phyloP scores from a whole-genome alignment of 306 rosid species.

The Bauhinia variegata region DNA sequence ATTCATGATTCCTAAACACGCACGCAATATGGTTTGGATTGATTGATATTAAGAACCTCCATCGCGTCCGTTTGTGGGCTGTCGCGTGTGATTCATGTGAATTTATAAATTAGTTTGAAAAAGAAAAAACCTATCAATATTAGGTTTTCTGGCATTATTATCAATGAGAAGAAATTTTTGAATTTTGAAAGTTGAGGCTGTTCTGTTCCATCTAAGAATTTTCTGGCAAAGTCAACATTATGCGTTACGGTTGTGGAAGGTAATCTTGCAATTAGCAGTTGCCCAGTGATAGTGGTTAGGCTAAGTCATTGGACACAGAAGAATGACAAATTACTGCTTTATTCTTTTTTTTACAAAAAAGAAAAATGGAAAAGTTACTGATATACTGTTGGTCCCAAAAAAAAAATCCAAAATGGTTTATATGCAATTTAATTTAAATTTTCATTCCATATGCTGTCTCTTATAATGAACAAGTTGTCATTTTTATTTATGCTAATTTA shows the following conservation, averaged over 20 bases:
- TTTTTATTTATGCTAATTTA: neutral
- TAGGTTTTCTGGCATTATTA: conserved; percentile 16
- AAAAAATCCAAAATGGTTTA: too few species aligned
- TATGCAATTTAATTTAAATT: too few species aligned
- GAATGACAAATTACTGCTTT: too few species aligned
- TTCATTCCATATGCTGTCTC: too few species aligned
- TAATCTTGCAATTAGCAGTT: conserved; percentile 9
- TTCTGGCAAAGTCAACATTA: conserved; percentile 21
- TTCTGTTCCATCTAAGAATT: neutral
- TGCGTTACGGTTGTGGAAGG: neutral
- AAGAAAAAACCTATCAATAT: neutral
- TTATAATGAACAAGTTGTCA: too few species aligned
- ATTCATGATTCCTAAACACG: too few species aligned
- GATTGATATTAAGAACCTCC: too few species aligned
- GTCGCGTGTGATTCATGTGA: too few species aligned
- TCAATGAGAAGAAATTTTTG: neutral
- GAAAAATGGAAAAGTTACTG: neutral
- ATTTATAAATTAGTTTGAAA: neutral
- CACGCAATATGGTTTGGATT: too few species aligned
- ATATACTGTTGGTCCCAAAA: neutral
- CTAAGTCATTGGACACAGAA: too few species aligned
- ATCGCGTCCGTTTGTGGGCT: neutral
- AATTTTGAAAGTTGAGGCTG: neutral
- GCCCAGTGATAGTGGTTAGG: too few species aligned
- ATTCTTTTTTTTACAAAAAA: neutral